Base-by-base conservation (phyloP, 2,329 filamentous ascomycete genomes). In the Sporothrix dimorphospora region DNA sequence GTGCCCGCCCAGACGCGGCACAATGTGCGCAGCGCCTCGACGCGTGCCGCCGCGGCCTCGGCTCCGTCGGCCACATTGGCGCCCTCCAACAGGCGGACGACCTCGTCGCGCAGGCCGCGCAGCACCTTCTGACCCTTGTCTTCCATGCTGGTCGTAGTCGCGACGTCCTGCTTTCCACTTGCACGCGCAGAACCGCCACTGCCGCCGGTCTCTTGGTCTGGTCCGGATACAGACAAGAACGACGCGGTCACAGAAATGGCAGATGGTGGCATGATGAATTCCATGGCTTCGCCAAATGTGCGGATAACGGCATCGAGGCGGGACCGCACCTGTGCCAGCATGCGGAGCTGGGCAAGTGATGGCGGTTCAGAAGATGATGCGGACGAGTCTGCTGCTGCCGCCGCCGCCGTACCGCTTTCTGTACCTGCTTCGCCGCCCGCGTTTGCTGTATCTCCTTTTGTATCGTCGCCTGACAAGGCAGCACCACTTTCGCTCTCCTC, bases 221-320 rank as follows among this genome's bases (percentile, higher is more conserved):
- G 94, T 0, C 92, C 93, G 0, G 94, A 97, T 14, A 98, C 94
- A 6, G 93, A 97, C 63, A 98, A 89, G 78, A 98, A 94, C 0
- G 92, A 94, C 0, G 93, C 95, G 61, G 91, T 89, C 72, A 97
- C 88, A 0, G 92, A 95, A 14, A 94, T 82, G 79, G 97, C 94
- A 0, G 93, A 97, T 0, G 95, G 94, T 0, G 95, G 93, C 67
- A 98, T 89, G 0, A 93, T 92, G 87, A 97, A 98, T 77, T 97
- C 92, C 93, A 98, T 97, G 42, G 96, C 95, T 77, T 97, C 92
- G 53, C 94, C 95, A 80, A 99, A 99, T 0, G 91, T 92, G 80
- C 93, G 92, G 78, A 98, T 94, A 30, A 98, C 94, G 1, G 90
- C 88, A 75, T 98, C 94, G 19, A 99, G 87, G n/a, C 94, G 91